Evolutionary conservation across 495 filamentous ascomycete species (phyloP), one percentile per base, ranked within the genome.

Genomic region (Penicillium subrubescens): DNA sequence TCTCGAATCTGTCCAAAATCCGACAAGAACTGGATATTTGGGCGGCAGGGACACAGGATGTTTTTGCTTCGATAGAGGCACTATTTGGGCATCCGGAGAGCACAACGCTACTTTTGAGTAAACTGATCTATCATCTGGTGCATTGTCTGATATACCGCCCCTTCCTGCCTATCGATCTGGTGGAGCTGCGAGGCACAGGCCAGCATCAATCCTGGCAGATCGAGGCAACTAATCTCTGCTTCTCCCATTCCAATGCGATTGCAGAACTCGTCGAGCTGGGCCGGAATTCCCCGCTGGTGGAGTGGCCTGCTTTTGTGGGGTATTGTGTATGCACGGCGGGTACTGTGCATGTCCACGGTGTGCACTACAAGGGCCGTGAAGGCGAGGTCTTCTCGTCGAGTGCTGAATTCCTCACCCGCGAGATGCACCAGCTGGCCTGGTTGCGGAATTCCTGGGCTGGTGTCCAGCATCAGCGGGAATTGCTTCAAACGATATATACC

Each of bases 171-270:
- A 90, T 96, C 44, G 90, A 94, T 76, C 81, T 94, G 10, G 84
- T 88, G 23, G 91, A 94, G 66, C 81, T 94, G 8, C 84, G 90
- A 39, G 90, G 90, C 21, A 88, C 86, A 0, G 90, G 91, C 0
- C 92, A 94, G 69, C 91, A 96, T 65, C 91, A 94, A 71, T 92
- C 90, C 37, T 96, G 92, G 92, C 92, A 94, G 73, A 94, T 94
- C 57, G 91, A 93, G 68, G 90, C 91, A 0, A 94, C 91, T 1
- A 92, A 93, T 62, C 83, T 93, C 57, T 94, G 92, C 73, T 94
- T 96, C 73, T 82, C 91, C 17, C 92, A 96, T 66, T 90, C 92
- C 10, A 96, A 94, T 73, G 91, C 91, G 1, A 92, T 96, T 56
- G 88, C 90, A 6, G 92, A 94, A 66, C 80, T 96, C 1, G 90